Evolutionary conservation across 2,329 filamentous ascomycete species (phyloP), one percentile per base, ranked within the genome.

Genomic region (Penicillium sp.): DNA sequence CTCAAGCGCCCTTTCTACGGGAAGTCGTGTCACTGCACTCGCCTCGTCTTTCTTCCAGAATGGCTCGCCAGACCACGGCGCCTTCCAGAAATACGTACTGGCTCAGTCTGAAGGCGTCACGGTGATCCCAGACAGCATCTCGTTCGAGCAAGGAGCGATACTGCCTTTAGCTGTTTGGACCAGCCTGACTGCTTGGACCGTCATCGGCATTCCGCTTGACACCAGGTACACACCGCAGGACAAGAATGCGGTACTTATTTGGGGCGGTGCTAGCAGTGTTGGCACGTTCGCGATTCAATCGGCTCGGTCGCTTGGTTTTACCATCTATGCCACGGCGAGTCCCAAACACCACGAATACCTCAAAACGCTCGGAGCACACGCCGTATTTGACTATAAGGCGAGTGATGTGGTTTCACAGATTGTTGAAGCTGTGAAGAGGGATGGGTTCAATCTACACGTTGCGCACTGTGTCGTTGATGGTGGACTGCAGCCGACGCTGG

Each of bases 221-320:
- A 62, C 61, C 13, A 51, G 43, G 34, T 65, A 64, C 39, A 56
- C 48, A 9, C 49, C 67, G 0, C 47, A 50, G 24, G 59, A 67
- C 9, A 67, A 69, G 24, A 56, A 62, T 18, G 67, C 64, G 1
- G 62, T 78, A 13, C 55, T 79, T 34, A 64, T 79, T 32, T 79
- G 76, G 72, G 77, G 76, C 10, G 77, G 85, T 3, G 69, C 73
- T 1, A 74, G 71, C 9, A 75, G 73, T 5, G 73, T 78, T n/a
- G 61, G 61, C 5, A 51, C 49, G 2, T 40, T 58, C 13, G 53
- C 61, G 1, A 27, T 64, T 13, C 61, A 80, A 49, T 71, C 73
- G 31, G 70, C 79, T 11, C 67, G 67, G n/a, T 67, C 69, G 14
- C 67, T 76, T 32, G 76, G 75, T 3, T 76, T 74, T 48, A 68